These are phyloP conservation scores for Raddia distichophylla DNA, from an alignment of 176 grass and related monocot species.

Conservation along the genomic window DNA sequence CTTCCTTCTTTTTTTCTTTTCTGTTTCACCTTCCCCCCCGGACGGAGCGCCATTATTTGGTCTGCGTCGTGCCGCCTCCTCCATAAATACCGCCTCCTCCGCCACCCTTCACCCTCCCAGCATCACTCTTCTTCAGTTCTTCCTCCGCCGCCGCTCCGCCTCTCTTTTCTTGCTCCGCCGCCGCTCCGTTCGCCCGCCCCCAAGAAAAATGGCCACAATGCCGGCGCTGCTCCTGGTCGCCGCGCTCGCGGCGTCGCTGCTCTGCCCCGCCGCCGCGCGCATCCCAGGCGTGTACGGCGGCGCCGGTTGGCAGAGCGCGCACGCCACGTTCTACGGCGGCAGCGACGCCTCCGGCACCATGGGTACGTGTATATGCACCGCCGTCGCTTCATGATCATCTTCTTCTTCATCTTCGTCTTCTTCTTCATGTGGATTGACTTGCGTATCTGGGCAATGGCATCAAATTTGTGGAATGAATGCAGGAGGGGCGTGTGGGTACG, in stretches of 20 bases:
- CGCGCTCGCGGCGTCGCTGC: background rate
- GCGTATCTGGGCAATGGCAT: too few relatives aligned
- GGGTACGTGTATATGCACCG: constrained; percentile 41
- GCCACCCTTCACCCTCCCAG: background rate
- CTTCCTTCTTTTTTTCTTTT: background rate
- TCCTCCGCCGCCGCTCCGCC: background rate
- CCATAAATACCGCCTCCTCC: constrained; percentile 46
- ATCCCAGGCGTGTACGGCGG: constrained; percentile 60
- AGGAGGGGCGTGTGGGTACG: constrained; percentile 84
- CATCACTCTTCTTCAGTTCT: background rate
- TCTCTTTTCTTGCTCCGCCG: background rate
- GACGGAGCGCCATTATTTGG: constrained; percentile 36
- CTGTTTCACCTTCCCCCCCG: background rate
- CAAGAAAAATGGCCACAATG: constrained; percentile 39
- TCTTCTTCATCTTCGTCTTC: too few relatives aligned
- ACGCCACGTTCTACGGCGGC: constrained; percentile 97
- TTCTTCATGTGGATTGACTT: too few relatives aligned
- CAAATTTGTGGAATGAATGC: background rate
- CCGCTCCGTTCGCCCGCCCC: background rate
- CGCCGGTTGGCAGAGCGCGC: constrained; percentile 70
- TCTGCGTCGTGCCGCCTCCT: constrained; percentile 27
- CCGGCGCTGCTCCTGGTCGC: constrained; percentile 1
- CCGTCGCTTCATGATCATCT: too few relatives aligned
- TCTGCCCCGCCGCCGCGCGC: constrained; percentile 32
- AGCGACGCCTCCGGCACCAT: constrained; percentile 95